Evolutionary conservation across 148 eudicot species (phyloP).

Genomic region (Rhododendron henanense): DNA sequence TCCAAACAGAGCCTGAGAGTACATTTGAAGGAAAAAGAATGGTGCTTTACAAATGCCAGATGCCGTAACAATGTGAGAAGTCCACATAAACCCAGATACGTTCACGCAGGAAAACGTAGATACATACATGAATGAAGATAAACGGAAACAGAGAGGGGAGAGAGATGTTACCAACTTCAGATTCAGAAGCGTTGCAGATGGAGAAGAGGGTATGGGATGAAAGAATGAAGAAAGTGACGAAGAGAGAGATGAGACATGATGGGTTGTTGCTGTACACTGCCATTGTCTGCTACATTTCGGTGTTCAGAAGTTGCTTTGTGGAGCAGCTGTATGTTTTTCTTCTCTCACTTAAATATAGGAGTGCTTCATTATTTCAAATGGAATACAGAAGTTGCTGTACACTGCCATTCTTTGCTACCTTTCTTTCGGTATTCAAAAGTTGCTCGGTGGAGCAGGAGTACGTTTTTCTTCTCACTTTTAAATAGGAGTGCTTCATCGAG

Average conservation of each 20-base stretch:
- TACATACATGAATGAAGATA: background rate
- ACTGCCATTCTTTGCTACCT: background rate
- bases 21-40: background rate
- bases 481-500: too few species aligned
- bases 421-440: background rate
- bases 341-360: too few species aligned
- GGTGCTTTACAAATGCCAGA: background rate
- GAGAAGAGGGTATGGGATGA: constrained; percentile 10
- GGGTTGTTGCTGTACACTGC: background rate
- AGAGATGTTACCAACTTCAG: constrained; percentile 16
- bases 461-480: background rate
- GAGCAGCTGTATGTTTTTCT: background rate
- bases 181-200: constrained; percentile 10
- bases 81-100: background rate
- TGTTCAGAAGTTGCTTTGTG: background rate
- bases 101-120: background rate
- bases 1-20: too few species aligned
- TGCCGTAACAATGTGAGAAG: background rate
- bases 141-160: background rate
- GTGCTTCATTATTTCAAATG: too few species aligned
- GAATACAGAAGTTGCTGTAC: too few species aligned
- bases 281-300: background rate
- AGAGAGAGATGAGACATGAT: background rate
- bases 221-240: constrained; percentile 1
- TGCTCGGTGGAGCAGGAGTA: background rate